Conservation (phyloP, 1,139 yeast species). For the Candida labiduridarum region DNA sequence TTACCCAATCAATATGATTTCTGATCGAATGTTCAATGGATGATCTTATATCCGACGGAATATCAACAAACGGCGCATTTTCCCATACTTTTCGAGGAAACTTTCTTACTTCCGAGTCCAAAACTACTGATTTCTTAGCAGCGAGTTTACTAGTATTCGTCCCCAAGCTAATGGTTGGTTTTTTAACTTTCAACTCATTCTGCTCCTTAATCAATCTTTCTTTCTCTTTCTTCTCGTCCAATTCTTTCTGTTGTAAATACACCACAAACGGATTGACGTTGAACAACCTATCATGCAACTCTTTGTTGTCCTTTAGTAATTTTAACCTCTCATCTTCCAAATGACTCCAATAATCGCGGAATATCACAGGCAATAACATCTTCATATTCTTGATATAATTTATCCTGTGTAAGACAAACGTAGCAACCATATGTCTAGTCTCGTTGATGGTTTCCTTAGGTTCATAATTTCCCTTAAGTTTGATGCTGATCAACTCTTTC, state of each 20-base stretch:
- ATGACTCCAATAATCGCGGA: constrained; percentile 75
- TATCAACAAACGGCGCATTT: constrained; percentile 56
- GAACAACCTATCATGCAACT: constrained; percentile 54
- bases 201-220: constrained; percentile 44
- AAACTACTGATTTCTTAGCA: constrained; percentile 1
- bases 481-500: constrained; percentile 59
- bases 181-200: constrained; percentile 40
- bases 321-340: constrained; percentile 61
- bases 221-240: constrained; percentile 42
- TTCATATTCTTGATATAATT: constrained; percentile 81
- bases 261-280: constrained; percentile 73
- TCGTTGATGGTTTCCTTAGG: constrained; percentile 82
- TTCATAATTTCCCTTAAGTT: constrained; percentile 65
- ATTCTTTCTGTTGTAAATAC: constrained; percentile 54
- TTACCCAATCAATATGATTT: constrained; percentile 57
- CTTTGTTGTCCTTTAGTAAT: constrained; percentile 46
- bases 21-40: constrained; percentile 57
- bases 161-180: constrained; percentile 44
- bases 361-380: constrained; percentile 84
- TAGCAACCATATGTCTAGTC: constrained; percentile 89
- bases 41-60: constrained; percentile 50
- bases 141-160: constrained; percentile 4
- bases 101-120: constrained; percentile 3
- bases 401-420: constrained; percentile 79
- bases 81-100: constrained; percentile 72